Conservation (phyloP, 495 filamentous ascomycete species). For the Alectoria sarmentosa region DNA sequence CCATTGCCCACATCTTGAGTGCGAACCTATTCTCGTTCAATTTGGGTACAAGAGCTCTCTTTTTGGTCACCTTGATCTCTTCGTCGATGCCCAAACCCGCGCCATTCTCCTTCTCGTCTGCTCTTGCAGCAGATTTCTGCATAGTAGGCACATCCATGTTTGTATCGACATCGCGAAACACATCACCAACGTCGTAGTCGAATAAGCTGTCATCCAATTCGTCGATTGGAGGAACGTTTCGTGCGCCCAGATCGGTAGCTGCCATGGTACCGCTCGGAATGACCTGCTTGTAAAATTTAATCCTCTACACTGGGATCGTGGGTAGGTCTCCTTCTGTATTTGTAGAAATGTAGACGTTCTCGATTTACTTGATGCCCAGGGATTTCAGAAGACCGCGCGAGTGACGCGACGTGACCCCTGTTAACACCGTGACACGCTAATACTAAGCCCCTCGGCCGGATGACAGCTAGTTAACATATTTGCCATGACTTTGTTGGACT, state of each 20-base stretch:
- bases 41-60: slow-evolving; percentile 69
- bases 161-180: slow-evolving; percentile 39
- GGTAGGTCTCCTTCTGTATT: not conserved
- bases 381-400: not conserved
- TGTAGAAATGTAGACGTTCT: not conserved
- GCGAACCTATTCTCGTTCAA: slow-evolving; percentile 71
- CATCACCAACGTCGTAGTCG: slow-evolving; percentile 58
- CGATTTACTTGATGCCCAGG: too few species aligned
- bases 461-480: not conserved
- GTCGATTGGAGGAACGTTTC: slow-evolving; percentile 25
- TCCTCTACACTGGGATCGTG: not conserved
- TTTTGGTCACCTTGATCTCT: slow-evolving; percentile 73
- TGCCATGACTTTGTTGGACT: not conserved
- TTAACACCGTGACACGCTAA: too few species aligned
- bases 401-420: not conserved
- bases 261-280: slow-evolving; percentile 9
- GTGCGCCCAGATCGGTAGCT: slow-evolving; percentile 22
- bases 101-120: slow-evolving; percentile 33
- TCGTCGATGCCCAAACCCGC: slow-evolving; percentile 68
- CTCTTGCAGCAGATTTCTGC: slow-evolving; percentile 30
- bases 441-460: too few species aligned
- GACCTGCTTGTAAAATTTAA: not conserved
- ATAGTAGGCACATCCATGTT: slow-evolving; percentile 31
- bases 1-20: not conserved
- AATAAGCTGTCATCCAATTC: slow-evolving; percentile 54